Percentiles rank a stretch among this genome's conserved stretches.
These are phyloP conservation scores for Fraxinus velutina DNA, from an alignment of 305 asterid genomes.

Conservation along the genomic window DNA sequence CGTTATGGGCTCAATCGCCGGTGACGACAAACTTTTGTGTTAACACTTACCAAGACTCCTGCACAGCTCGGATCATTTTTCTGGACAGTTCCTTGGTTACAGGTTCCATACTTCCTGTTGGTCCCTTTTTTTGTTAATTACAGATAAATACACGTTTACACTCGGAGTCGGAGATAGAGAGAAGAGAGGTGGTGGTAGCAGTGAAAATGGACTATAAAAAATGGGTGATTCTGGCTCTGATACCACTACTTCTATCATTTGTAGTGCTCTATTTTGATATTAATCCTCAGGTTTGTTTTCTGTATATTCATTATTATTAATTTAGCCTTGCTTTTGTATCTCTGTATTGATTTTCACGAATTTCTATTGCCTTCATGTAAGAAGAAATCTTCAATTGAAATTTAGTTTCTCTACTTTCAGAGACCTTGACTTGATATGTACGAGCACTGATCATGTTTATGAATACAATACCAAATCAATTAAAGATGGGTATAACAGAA, in stretches of 20 bases:
- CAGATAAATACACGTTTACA: neutral
- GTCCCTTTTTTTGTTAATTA: neutral
- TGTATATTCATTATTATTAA: neutral
- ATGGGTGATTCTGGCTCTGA: constrained; percentile 49
- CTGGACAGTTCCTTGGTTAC: constrained; percentile 8
- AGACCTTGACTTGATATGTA: neutral
- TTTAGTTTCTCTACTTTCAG: neutral
- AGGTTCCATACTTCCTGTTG: constrained; percentile 24
- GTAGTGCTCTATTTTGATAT: constrained; percentile 49
- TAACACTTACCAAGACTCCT: neutral
- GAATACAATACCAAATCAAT: neutral
- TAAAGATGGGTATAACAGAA: neutral
- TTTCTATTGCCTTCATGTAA: neutral
- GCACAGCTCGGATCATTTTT: constrained; percentile 13
- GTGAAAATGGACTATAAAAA: constrained; percentile 54
- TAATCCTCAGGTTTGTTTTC: constrained; percentile 51
- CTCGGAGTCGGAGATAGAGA: constrained; percentile 5
- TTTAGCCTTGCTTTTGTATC: neutral
- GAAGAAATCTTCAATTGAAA: neutral
- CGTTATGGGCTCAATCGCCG: constrained; percentile 2
- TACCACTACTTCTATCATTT: constrained; percentile 66
- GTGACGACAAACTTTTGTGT: neutral
- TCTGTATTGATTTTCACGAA: neutral
- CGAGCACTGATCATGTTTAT: neutral
- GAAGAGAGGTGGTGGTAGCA: constrained; percentile 14